Conservation (phyloP, 345 rosid species). For the Gossypium thurberi region DNA sequence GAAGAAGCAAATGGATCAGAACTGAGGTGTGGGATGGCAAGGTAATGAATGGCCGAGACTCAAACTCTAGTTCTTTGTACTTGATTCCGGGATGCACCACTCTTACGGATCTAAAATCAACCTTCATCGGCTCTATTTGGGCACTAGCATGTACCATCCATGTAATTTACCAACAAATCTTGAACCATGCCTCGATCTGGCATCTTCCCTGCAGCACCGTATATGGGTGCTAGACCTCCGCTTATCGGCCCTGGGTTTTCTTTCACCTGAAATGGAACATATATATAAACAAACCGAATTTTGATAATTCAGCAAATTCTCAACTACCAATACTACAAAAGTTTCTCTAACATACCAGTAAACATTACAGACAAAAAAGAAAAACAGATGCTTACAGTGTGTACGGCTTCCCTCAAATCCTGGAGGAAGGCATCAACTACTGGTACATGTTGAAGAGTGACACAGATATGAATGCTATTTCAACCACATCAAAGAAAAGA, state of each 20-base stretch:
- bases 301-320: not conserved
- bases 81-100: not conserved
- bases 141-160: slow-evolving; percentile 70
- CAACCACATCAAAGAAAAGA: slow-evolving; percentile 12
- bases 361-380: not conserved
- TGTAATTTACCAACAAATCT: slow-evolving; percentile 71
- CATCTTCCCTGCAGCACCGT: slow-evolving; percentile 91
- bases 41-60: not conserved
- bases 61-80: not conserved
- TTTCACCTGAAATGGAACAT: slow-evolving; percentile 45
- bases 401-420: slow-evolving; percentile 67
- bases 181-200: slow-evolving; percentile 79
- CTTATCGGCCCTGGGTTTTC: slow-evolving; percentile 73
- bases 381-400: slow-evolving; percentile 48
- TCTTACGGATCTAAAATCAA: not conserved
- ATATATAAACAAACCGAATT: not conserved
- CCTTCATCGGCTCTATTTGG: not conserved
- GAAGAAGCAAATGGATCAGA: slow-evolving; percentile 4
- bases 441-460: slow-evolving; percentile 83
- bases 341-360: not conserved
- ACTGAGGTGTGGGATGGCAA: not conserved
- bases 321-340: not conserved
- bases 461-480: slow-evolving; percentile 77
- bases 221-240: slow-evolving; percentile 86
- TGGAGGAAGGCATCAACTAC: slow-evolving; percentile 50